Evolutionary conservation across 2,329 filamentous ascomycete species (phyloP), one percentile per base, ranked within the genome.

Genomic region (Teratosphaeria zuluensis): DNA sequence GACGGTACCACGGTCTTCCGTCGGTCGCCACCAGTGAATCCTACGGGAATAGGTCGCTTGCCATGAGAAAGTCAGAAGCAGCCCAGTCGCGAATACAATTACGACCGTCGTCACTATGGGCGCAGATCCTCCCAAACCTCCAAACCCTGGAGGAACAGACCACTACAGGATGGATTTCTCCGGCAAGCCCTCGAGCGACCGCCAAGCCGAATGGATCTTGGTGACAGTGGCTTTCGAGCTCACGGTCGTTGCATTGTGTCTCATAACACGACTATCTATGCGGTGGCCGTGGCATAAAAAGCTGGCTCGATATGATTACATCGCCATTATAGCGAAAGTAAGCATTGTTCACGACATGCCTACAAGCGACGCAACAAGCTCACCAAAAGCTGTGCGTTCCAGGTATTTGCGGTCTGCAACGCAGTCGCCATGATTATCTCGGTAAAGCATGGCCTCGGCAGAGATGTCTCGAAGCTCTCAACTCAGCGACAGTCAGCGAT

Each of bases 201-300:
- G 24, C 24, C 24, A 28, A 28, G 24, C 24, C 24, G 42, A 48
- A 19, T 19, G n/a, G 42, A 48, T 48, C 42, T 21, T 48, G 12
- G 35, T 56, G 8, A 56, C 35, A 30, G 35, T 56, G 8, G 35
- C 55, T 4, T 56, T 56, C 28, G 28, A 35, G 55, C 19, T 32
- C 5, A 51, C 38, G 1, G 35, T 48, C 11, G 55, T 56, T 14
- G 55, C n/a, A 8, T 35, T 56, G 8, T 56, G 38, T 38, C 55
- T 56, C 16, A 9, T 56, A 4, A 21, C 28, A 9, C 32, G 55
- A n/a, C 38, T 56, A 14, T 42, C n/a, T 16, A 31, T 56, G 38
- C 55, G 55, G 7, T 56, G 38, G 55, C 55, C 55, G 14, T 56
- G 38, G 55, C 32, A 16, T 5, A 56, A 56, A 24, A 24, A 19